These are phyloP conservation scores for Nakazawaea sp. DNA, from an alignment of 805 yeast genomes.

Conservation along the genomic window DNA sequence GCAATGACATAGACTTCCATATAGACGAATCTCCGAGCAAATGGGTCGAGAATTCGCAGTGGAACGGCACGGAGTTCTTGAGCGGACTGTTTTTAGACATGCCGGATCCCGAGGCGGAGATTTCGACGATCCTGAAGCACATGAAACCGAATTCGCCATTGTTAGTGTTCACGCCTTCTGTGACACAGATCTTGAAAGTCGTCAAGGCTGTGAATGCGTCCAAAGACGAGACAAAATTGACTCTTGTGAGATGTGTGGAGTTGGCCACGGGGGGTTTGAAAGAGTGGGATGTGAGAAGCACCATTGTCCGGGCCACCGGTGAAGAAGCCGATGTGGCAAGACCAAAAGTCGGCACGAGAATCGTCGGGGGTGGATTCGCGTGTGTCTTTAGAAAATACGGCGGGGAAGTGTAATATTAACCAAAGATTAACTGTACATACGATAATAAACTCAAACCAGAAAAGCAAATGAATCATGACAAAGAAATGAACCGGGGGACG, in stretches of 20 bases:
- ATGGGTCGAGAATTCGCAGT: constrained; percentile 26
- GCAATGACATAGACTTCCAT: constrained; percentile 38
- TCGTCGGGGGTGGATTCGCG: constrained; percentile 47
- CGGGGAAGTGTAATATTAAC: not conserved
- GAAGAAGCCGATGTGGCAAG: constrained; percentile 36
- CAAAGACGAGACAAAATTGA: constrained; percentile 22
- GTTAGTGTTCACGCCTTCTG: constrained; percentile 39
- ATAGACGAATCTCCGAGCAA: constrained; percentile 30
- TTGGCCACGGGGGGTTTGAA: constrained; percentile 43
- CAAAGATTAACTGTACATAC: not conserved
- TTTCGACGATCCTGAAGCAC: constrained; percentile 24
- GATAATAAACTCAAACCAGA: not conserved
- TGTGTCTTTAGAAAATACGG: constrained; percentile 31
- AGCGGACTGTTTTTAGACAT: constrained; percentile 41
- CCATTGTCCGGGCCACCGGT: constrained; percentile 32
- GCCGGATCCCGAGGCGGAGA: constrained; percentile 32
- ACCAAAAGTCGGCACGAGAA: constrained; percentile 40
- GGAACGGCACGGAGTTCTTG: constrained; percentile 18
- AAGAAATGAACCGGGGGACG: not conserved
- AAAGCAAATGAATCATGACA: not conserved
- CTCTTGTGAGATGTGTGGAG: constrained; percentile 33
- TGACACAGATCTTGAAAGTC: constrained; percentile 39
- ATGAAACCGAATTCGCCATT: constrained; percentile 36
- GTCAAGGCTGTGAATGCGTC: constrained; percentile 23
- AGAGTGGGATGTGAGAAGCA: constrained; percentile 42